Evolutionary conservation across 192 early-diverging fungal species (phyloP).

Genomic region (Gryganskiella cystojenkinii): DNA sequence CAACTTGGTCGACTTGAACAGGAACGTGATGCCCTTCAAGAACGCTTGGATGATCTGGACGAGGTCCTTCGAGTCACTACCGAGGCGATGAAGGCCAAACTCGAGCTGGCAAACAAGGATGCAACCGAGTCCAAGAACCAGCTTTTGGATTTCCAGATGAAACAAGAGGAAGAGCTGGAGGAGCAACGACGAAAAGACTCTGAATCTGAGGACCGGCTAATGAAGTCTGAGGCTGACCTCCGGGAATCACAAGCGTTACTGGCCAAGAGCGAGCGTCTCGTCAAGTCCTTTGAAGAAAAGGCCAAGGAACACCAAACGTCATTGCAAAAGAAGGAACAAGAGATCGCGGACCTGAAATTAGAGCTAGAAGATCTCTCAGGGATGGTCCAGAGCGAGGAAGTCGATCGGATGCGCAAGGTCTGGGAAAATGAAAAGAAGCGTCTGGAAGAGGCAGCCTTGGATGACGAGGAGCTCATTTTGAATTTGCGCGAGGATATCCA

Average conservation of each 20-base stretch:
- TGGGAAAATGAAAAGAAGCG: slow-evolving; percentile 63
- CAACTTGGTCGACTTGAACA: slow-evolving; percentile 20
- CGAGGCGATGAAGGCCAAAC: slow-evolving; percentile 42
- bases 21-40: slow-evolving; percentile 34
- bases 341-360: slow-evolving; percentile 52
- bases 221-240: slow-evolving; percentile 40
- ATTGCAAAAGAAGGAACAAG: slow-evolving; percentile 48
- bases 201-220: slow-evolving; percentile 38
- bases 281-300: slow-evolving; percentile 23
- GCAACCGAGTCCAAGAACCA: slow-evolving; percentile 47
- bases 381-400: slow-evolving; percentile 57
- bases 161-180: slow-evolving; percentile 40
- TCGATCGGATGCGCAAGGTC: slow-evolving; percentile 60
- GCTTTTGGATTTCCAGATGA: slow-evolving; percentile 22
- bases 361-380: slow-evolving; percentile 60
- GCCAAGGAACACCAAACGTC: slow-evolving; percentile 30
- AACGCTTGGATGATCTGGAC: slow-evolving; percentile 27
- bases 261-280: slow-evolving; percentile 31
- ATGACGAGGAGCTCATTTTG: slow-evolving; percentile 19
- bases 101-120: slow-evolving; percentile 42
- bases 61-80: slow-evolving; percentile 28
- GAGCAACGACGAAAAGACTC: slow-evolving; percentile 27
- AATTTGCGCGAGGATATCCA: slow-evolving; percentile 26
- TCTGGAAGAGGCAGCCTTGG: slow-evolving; percentile 42
- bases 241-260: slow-evolving; percentile 31